A percentile compares a stretch with the other conserved stretches of the same genome.
Conservation (phyloP, 495 filamentous ascomycete genomes). For the Achaetomiella virescens region DNA sequence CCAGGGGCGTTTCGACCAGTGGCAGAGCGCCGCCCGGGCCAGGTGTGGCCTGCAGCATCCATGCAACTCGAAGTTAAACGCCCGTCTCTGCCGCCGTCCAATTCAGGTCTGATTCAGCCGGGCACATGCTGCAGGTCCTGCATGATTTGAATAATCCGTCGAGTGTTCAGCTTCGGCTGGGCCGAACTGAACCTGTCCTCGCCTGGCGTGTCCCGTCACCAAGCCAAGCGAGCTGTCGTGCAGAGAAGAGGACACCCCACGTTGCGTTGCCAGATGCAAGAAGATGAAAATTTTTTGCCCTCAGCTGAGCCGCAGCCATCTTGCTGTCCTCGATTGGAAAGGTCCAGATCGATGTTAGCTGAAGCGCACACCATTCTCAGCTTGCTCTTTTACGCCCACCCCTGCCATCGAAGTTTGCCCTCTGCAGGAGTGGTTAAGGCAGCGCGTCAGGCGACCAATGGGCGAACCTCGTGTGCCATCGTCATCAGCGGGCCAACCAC, state of each 20-base stretch:
- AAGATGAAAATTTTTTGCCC: too few relatives aligned
- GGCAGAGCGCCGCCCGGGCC: neutral
- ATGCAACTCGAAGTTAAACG: conserved; percentile 5
- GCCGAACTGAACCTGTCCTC: neutral
- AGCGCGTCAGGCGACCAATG: conserved; percentile 5
- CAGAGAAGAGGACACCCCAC: too few relatives aligned
- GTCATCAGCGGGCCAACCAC: neutral
- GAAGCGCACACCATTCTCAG: neutral
- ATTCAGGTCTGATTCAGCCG: conserved; percentile 9
- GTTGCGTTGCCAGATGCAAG: too few relatives aligned
- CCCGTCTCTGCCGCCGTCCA: conserved; percentile 8
- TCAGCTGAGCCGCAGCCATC: too few relatives aligned
- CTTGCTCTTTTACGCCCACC: conserved; percentile 5
- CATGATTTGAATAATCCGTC: neutral
- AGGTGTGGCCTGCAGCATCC: neutral
- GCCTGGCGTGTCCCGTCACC: neutral
- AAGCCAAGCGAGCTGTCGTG: neutral
- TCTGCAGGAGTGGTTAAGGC: neutral
- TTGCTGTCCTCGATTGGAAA: too few relatives aligned
- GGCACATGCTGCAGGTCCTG: conserved; percentile 5
- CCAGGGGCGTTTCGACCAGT: neutral
- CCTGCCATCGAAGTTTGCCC: neutral
- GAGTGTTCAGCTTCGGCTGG: neutral
- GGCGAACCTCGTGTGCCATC: neutral
- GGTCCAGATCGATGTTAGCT: too few relatives aligned